Base-by-base conservation (phyloP, 2,329 filamentous ascomycete genomes). In the Claviceps purpurea region DNA sequence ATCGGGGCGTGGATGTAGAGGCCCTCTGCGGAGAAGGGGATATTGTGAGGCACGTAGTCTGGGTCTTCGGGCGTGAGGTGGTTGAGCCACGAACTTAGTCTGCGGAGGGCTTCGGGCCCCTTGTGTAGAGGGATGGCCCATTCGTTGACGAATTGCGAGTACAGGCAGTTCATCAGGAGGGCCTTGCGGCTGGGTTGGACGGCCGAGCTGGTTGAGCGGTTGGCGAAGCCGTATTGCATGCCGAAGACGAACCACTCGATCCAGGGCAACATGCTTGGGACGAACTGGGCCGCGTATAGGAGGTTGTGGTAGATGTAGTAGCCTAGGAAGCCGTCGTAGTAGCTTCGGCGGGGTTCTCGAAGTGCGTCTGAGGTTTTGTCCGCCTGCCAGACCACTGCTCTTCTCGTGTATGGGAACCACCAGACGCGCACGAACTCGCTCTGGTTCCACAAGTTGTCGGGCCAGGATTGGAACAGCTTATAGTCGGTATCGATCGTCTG, bases 71-170 rank as follows among this genome's bases (percentile, higher is more conserved):
- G 72, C 0, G 67, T 65, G 47, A 80, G 70, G 50, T 70, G 72
- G 65, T 83, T 85, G 50, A 98, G 75, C 93, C 93, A 98, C 47
- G 87, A 85, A 41, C 84, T 87, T 13, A 98, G 76, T 10, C 93
- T 82, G 37, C 74, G 77, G 44, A 98, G 79, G 7, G 89, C 90
- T 68, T 96, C 90, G 14, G 91, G 91, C 0, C 93, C 93, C 58
- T 85, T 85, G 56, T 81, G 73, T 1, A 98, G 75, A 1, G 93
- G 91, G 6, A 98, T 77, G 0, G 91, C 91, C 93, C 93, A 98
- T 66, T 98, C 93, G 66, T 98, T 96, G 58, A 98, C 93, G 61
- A 89, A 95, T 64, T 98, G 93, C n/a, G 87, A 91, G 73, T 96
- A 98, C 5, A 97, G 78, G 63, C 93, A 98, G 72, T 98, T 93